Percentiles rank a stretch among this genome's conserved stretches.
These are phyloP conservation scores for Pleurotus eryngii DNA, from an alignment of 768 basidiomycete species.

Conservation along the genomic window DNA sequence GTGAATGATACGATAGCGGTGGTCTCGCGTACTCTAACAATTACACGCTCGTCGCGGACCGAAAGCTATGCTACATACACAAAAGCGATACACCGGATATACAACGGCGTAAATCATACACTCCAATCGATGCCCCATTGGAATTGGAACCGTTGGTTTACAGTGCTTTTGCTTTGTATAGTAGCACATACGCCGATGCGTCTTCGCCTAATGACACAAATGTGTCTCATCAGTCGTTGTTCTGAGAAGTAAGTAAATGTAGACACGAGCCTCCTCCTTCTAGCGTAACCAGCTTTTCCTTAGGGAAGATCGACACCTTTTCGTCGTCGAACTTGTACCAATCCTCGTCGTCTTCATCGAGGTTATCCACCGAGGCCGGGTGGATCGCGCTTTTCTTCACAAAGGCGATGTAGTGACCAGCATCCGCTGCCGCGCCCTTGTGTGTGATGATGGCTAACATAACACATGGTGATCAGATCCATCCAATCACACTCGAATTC, in stretches of 20 bases:
- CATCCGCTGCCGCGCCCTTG: slow-evolving; percentile 93
- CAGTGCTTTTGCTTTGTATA: slow-evolving; percentile 66
- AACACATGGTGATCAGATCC: not conserved
- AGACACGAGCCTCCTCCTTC: slow-evolving; percentile 72
- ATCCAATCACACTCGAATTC: not conserved
- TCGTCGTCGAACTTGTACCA: slow-evolving; percentile 99
- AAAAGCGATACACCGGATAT: too few species aligned
- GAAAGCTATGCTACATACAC: too few species aligned
- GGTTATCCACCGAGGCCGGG: slow-evolving; percentile 30
- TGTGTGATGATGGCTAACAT: slow-evolving; percentile 87
- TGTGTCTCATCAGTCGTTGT: too few species aligned
- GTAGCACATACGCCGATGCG: slow-evolving; percentile 82
- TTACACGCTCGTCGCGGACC: too few species aligned
- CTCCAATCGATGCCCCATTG: too few species aligned
- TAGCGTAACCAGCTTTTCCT: slow-evolving; percentile 78
- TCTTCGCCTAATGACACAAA: slow-evolving; percentile 55
- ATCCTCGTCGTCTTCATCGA: slow-evolving; percentile 74
- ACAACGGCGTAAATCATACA: too few species aligned
- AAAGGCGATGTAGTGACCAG: slow-evolving; percentile 94
- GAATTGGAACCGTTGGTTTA: too few species aligned
- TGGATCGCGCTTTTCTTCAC: slow-evolving; percentile 77
- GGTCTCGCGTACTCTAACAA: too few species aligned
- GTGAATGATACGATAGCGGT: too few species aligned
- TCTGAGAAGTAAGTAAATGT: too few species aligned
- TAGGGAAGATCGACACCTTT: slow-evolving; percentile 82